Evolutionary conservation across 257 asterid species (phyloP).

Genomic region (Gentiana dahurica): DNA sequence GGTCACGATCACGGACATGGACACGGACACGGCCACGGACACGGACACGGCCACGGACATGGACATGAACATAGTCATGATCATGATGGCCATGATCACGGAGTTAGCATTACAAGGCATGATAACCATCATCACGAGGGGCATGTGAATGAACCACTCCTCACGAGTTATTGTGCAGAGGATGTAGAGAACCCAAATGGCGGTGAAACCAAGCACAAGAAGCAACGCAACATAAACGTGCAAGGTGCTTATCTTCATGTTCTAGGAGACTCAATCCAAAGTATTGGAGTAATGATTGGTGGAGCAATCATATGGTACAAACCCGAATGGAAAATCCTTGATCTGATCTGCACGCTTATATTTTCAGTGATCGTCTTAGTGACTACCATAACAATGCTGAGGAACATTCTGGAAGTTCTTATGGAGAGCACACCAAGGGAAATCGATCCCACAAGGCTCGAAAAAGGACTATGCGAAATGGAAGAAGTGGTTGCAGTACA

Average conservation of each 20-base stretch:
- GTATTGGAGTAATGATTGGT: constrained; percentile 94
- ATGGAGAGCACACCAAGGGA: constrained; percentile 97
- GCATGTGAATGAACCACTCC: constrained; percentile 35
- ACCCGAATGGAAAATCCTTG: constrained; percentile 83
- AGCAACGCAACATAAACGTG: constrained; percentile 54
- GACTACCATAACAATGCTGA: constrained; percentile 69
- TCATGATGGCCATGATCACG: constrained; percentile 18
- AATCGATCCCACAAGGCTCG: constrained; percentile 71
- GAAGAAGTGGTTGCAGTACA: constrained; percentile 82
- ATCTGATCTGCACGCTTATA: constrained; percentile 71
- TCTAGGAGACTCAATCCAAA: constrained; percentile 83
- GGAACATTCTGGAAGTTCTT: constrained; percentile 70
- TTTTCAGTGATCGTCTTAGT: constrained; percentile 57
- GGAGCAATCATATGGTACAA: constrained; percentile 83
- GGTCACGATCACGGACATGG: constrained; percentile 81
- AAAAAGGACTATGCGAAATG: constrained; percentile 77
- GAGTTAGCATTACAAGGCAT: constrained; percentile 15
- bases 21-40: constrained; percentile 37
- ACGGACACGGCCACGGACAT: constrained; percentile 18
- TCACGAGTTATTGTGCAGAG: constrained; percentile 16
- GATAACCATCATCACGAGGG: constrained; percentile 26
- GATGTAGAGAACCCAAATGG: constrained; percentile 21
- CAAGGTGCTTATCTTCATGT: constrained; percentile 97
- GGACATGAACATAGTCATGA: constrained; percentile 13
- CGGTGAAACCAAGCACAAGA: constrained; percentile 26